Conservation (phyloP, 225 moss, liverwort and hornwort species). For the Takakia lepidozioides region DNA sequence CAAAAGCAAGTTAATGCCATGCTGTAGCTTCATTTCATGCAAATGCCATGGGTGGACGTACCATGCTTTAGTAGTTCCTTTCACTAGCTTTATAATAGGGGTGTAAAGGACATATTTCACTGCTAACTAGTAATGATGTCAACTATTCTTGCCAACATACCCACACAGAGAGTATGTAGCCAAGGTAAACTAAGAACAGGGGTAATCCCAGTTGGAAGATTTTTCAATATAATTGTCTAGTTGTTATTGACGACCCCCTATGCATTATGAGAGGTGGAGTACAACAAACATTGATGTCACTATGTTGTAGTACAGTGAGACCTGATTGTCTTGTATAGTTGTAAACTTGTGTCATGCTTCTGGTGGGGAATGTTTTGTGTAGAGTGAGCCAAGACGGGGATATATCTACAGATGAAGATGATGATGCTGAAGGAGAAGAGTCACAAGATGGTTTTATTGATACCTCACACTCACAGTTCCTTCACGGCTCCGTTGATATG, state of each 20-base stretch:
- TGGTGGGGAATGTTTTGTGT: conserved; percentile 3
- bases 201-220: too few species aligned
- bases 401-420: conserved; percentile 45
- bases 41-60: too few species aligned
- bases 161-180: too few species aligned
- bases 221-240: conserved; percentile 3
- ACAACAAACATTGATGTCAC: neutral
- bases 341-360: neutral
- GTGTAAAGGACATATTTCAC: too few species aligned
- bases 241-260: neutral
- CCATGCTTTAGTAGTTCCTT: too few species aligned
- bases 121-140: too few species aligned
- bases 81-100: too few species aligned
- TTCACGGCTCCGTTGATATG: conserved; percentile 54
- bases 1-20: too few species aligned
- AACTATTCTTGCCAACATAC: too few species aligned
- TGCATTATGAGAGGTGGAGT: neutral
- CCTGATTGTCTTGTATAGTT: neutral
- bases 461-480: conserved; percentile 38
- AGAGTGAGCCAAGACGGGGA: conserved; percentile 79
- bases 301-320: neutral
- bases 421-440: conserved; percentile 40
- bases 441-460: conserved; percentile 68
- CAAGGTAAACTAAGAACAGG: too few species aligned
- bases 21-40: too few species aligned